Evolutionary conservation across 202 grass and related monocot genomes (phyloP).

Genomic region (Bolboschoenoplectus hybrid): DNA sequence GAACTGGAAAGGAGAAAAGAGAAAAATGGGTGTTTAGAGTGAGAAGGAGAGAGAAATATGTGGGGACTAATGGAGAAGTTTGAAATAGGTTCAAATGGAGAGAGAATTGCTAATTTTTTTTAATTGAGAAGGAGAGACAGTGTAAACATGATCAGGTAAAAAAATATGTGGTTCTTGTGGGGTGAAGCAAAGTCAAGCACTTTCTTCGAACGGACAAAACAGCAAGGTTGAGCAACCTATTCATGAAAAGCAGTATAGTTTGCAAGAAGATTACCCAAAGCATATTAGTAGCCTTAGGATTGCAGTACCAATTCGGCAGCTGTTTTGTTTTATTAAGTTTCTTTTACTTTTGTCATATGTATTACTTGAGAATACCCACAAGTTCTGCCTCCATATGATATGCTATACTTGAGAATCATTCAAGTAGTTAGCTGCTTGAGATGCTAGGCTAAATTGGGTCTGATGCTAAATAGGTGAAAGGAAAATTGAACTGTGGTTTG

Average conservation of each 20-base stretch:
- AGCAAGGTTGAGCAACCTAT: conserved; percentile 10
- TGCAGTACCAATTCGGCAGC: neutral
- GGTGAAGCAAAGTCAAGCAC: neutral
- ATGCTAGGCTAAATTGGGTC: neutral
- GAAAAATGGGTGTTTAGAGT: neutral
- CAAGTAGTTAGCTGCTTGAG: neutral
- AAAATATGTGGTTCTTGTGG: neutral
- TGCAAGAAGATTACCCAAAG: neutral
- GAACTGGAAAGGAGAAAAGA: neutral
- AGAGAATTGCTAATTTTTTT: neutral
- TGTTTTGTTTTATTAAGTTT: neutral
- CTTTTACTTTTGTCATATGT: neutral
- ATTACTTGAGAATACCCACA: neutral
- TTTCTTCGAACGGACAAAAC: neutral
- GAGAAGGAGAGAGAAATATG: neutral
- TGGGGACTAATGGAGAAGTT: neutral
- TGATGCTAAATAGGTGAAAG: neutral
- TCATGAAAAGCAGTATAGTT: neutral
- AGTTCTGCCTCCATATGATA: neutral
- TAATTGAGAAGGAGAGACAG: neutral
- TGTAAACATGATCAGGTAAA: neutral
- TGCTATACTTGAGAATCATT: neutral
- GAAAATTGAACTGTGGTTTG: neutral
- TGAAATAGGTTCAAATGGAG: conserved; percentile 7
- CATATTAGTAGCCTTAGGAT: neutral